A percentile compares a stretch with the other conserved stretches of the same genome.
Evolutionary conservation across 768 basidiomycete genomes (phyloP).

Genomic region (Coprinopsis cinerea): DNA sequence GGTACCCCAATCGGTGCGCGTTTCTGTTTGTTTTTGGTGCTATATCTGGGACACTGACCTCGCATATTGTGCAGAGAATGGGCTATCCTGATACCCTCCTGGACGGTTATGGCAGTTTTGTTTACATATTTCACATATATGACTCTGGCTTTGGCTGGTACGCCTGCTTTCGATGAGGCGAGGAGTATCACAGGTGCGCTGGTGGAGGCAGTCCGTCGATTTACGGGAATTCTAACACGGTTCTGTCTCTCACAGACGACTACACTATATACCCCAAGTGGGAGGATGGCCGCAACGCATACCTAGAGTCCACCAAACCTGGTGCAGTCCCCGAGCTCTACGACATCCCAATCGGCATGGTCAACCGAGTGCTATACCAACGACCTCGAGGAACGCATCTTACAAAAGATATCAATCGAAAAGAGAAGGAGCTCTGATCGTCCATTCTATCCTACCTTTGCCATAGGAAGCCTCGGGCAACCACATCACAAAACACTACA

Average conservation of each 20-base stretch:
- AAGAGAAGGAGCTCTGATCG: too few species aligned
- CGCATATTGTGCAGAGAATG: constrained; percentile 57
- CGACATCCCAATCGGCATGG: constrained; percentile 77
- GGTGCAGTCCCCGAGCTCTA: constrained; percentile 59
- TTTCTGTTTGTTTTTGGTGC: neutral
- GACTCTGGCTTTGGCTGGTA: constrained; percentile 63
- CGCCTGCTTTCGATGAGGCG: constrained; percentile 65
- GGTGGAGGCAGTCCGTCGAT: neutral
- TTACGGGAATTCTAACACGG: neutral
- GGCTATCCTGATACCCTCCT: constrained; percentile 78
- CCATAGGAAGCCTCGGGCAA: too few species aligned
- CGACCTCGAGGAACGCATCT: constrained; percentile 5
- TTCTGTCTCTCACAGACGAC: constrained; percentile 3
- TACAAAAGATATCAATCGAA: too few species aligned
- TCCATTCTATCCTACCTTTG: too few species aligned
- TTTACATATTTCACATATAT: constrained; percentile 76
- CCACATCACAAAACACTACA: too few species aligned
- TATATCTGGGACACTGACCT: neutral
- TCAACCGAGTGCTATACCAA: constrained; percentile 67
- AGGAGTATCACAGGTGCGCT: constrained; percentile 59
- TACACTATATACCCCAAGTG: constrained; percentile 14
- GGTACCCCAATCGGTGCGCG: constrained; percentile 83
- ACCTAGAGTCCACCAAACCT: constrained; percentile 40
- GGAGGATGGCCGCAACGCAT: constrained; percentile 34
- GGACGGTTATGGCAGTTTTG: constrained; percentile 62